These are phyloP conservation scores for Ustilago curta DNA, from an alignment of 1,284 basidiomycete genomes.

Conservation along the genomic window DNA sequence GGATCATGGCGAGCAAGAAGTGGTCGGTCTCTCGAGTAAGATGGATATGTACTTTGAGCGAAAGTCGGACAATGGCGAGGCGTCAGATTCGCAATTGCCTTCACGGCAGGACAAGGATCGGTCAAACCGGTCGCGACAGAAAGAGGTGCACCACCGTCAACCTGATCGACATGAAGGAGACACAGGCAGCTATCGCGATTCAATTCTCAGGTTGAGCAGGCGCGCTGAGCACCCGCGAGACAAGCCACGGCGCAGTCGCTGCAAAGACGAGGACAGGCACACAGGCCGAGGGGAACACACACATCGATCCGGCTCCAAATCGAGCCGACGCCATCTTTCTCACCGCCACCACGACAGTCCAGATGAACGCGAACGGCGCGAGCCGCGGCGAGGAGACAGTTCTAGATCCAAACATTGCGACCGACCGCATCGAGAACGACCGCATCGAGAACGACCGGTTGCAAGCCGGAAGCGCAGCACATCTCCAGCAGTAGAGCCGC, in stretches of 20 bases:
- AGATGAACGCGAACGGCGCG: background rate
- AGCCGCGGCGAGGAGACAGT: background rate
- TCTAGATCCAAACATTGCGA: background rate
- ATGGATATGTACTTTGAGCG: slow-evolving; percentile 64
- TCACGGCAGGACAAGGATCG: background rate
- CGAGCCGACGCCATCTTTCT: background rate
- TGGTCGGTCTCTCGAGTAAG: slow-evolving; percentile 39
- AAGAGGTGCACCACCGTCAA: background rate
- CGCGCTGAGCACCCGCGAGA: background rate
- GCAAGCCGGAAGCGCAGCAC: background rate
- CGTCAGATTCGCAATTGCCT: background rate
- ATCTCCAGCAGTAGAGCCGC: background rate
- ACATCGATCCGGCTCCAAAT: background rate
- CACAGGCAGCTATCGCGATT: background rate
- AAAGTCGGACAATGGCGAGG: background rate
- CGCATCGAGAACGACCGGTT: background rate
- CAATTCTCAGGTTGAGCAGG: slow-evolving; percentile 5
- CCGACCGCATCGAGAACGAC: background rate
- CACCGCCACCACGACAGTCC: background rate
- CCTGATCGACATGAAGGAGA: slow-evolving; percentile 5
- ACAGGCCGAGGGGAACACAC: background rate
- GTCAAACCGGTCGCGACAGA: slow-evolving; percentile 3
- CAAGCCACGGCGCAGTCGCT: background rate
- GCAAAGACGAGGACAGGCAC: background rate
- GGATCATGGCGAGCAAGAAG: background rate